A percentile compares a stretch with the other conserved stretches of the same genome.
Conservation (phyloP, 2,329 filamentous ascomycete genomes). For the Hypomyces perniciosus region DNA sequence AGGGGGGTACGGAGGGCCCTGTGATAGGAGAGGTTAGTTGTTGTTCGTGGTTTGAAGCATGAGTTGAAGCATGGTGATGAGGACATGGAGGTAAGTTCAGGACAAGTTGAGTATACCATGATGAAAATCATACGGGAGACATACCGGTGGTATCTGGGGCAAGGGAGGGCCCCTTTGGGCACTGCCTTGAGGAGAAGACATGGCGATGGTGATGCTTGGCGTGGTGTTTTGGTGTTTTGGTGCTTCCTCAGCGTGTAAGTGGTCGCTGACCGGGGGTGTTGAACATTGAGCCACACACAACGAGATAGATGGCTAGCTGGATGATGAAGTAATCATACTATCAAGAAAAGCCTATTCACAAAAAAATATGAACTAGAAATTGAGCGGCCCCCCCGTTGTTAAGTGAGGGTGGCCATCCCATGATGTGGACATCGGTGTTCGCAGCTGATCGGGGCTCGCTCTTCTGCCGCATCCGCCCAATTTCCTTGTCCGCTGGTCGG, state of each 20-base stretch:
- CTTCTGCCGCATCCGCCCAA: no score
- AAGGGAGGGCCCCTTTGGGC: not conserved
- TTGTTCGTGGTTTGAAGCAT: constrained; percentile 11
- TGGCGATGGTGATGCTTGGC: not conserved
- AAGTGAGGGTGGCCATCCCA: no score
- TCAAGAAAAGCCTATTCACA: no score
- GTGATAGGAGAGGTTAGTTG: not conserved
- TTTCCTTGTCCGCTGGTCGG: no score
- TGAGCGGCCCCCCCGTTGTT: no score
- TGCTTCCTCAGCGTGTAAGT: no score
- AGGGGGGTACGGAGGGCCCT: constrained; percentile 35
- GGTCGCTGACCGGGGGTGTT: not conserved
- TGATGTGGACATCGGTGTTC: no score
- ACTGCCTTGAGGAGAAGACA: not conserved
- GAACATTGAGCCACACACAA: not conserved
- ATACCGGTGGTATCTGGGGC: not conserved
- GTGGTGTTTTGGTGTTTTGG: not conserved
- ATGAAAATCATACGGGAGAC: not conserved
- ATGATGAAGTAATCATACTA: no score
- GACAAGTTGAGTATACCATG: not conserved
- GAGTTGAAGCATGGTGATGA: not conserved
- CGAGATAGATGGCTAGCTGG: no score
- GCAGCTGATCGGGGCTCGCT: no score
- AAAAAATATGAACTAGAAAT: no score
- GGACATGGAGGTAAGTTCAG: not conserved